These are phyloP conservation scores for Aspergillus neoniger DNA, from an alignment of 2,329 filamentous ascomycete genomes.

Conservation along the genomic window DNA sequence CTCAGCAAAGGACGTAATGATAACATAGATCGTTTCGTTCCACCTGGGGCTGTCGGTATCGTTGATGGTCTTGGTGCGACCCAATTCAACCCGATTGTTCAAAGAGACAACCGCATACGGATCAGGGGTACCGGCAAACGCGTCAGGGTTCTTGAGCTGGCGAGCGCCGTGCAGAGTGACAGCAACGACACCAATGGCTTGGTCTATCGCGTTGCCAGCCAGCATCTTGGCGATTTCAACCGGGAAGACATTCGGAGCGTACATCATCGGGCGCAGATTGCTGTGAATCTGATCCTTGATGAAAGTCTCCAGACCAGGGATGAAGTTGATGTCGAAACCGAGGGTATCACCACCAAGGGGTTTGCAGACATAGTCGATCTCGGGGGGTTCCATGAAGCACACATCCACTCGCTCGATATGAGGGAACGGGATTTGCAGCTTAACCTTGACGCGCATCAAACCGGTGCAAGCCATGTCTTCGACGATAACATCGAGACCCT, in stretches of 20 bases:
- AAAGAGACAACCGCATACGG: conserved; percentile 85
- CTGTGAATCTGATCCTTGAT: conserved; percentile 96
- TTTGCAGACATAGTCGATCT: conserved; percentile 97
- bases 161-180: conserved; percentile 88
- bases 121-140: conserved; percentile 87
- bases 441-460: conserved; percentile 95
- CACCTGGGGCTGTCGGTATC: conserved; percentile 86
- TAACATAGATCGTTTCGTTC: conserved; percentile 96
- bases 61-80: conserved; percentile 82
- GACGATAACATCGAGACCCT: conserved; percentile 94
- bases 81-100: conserved; percentile 78
- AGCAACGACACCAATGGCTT: conserved; percentile 91
- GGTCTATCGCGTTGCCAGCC: conserved; percentile 87
- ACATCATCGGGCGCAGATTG: conserved; percentile 96
- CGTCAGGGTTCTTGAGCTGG: conserved; percentile 92
- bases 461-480: conserved; percentile 97
- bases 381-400: conserved; percentile 85
- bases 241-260: conserved; percentile 94
- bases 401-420: conserved; percentile 94
- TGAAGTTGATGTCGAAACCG: conserved; percentile 98
- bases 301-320: conserved; percentile 88
- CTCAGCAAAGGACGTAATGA: conserved; percentile 88
- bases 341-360: conserved; percentile 92
- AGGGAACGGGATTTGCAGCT: conserved; percentile 92
- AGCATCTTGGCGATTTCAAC: conserved; percentile 99